phyloP scores from a whole-genome alignment of 352 stramenopile genomes.

The Pythium scleroteichum region DNA sequence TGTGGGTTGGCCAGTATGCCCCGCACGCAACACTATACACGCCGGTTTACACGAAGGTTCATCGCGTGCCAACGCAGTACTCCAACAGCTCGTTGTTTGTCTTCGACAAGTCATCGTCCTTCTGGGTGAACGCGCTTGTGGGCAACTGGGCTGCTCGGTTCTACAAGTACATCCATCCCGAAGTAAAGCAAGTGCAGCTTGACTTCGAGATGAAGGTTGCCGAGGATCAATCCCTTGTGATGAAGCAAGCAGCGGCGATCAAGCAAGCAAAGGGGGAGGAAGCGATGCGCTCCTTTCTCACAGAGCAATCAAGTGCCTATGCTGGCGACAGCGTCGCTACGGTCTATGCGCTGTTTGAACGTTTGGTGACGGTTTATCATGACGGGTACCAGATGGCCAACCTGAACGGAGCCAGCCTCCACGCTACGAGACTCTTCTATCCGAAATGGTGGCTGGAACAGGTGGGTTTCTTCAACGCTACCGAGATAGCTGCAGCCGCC shows the following conservation, averaged over 20 bases:
- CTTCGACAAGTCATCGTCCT: slow-evolving; percentile 62
- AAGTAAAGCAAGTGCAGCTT: slow-evolving; percentile 54
- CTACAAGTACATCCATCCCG: slow-evolving; percentile 63
- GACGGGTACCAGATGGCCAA: slow-evolving; percentile 70
- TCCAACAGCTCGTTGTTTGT: slow-evolving; percentile 61
- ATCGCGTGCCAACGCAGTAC: slow-evolving; percentile 44
- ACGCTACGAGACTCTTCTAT: slow-evolving; percentile 65
- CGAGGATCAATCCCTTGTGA: slow-evolving; percentile 34
- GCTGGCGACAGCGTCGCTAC: slow-evolving; percentile 45
- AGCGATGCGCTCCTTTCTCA: slow-evolving; percentile 58
- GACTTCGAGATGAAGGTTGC: slow-evolving; percentile 49
- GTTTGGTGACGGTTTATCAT: slow-evolving; percentile 72
- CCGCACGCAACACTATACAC: slow-evolving; percentile 87
- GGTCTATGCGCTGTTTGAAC: slow-evolving; percentile 61
- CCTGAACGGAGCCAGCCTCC: slow-evolving; percentile 44
- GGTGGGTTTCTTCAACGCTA: slow-evolving; percentile 62
- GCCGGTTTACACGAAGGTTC: slow-evolving; percentile 79
- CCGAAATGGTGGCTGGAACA: slow-evolving; percentile 78
- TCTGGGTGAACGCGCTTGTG: slow-evolving; percentile 77
- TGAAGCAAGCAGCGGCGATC: slow-evolving; percentile 39
- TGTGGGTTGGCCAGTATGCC: slow-evolving; percentile 92
- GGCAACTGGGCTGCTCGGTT: slow-evolving; percentile 81
- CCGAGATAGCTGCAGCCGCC: slow-evolving; percentile 1
- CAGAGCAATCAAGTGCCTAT: slow-evolving; percentile 47
- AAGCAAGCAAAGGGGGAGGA: no score